Base-by-base conservation (phyloP, 352 stramenopile species). In the Pythium sp. region DNA sequence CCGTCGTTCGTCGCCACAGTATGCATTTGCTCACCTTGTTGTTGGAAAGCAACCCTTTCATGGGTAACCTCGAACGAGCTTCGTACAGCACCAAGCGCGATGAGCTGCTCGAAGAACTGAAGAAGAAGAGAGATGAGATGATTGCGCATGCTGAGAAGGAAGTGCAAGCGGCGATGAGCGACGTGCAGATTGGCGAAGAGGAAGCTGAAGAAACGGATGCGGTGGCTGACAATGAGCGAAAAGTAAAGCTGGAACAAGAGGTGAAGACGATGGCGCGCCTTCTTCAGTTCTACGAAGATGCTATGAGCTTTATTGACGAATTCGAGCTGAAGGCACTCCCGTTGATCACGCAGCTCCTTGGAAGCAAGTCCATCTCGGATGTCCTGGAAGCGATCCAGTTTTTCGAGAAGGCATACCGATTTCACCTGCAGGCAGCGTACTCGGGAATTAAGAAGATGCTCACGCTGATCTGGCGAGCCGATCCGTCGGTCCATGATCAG, bases 21-120 rank as follows among this genome's bases (percentile, higher is more conserved):
- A 83, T 94, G 54, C 68, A 95, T 72, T 73, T 99, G 36, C 75
- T 98, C 5, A 97, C 86, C n/a, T 69, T 85, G 20, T 58, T 98
- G 41, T 69, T 99, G 5, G 90, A 98, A 72, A 96, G 93, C 65
- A 99, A 99, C 70, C 97, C 95, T 11, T 99, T 95, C 71, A 94
- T 97, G 83, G 91, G 89, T 18, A 91, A 93, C 54, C 75, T 99
- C 9, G 81, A 98, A 53, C 76, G 76, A 36, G 57, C 84, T 22
- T 95, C 89, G 14, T 98, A 98, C 68, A 67, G 75, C 34, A 72
- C 76, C 43, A 97, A 98, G 69, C 84, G 93, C 30, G 66, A 79
- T n/a, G 82, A 93, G 58, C 69, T 96, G 6, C 78, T 89, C 15
- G 72, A 84, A 34, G 72, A 77, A 22, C 81, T 88, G 32, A 82